Evolutionary conservation across 1,284 basidiomycete species (phyloP), one percentile per base, ranked within the genome.

Genomic region (Testicularia cyperi): DNA sequence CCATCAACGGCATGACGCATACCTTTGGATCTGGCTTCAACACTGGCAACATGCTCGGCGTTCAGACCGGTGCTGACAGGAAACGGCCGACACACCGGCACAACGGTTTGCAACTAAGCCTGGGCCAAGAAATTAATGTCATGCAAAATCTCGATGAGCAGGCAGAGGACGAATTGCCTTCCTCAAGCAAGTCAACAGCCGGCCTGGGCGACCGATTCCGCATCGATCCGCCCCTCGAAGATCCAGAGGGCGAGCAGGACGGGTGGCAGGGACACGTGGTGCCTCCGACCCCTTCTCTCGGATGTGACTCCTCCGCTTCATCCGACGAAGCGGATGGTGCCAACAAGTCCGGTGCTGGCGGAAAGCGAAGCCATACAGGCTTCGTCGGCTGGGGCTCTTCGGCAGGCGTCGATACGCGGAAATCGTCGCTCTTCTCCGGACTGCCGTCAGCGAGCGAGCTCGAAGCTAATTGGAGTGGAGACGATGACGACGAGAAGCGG

Each of bases 111-210:
- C 58, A 63, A 28, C 39, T 63, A 19, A 56, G 53, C 27, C 42
- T 63, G 4, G 58, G 58, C 6, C 58, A 63, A 20, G 58, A 48
- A 34, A 63, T 63, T 37, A 51, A 48, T 18, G 58, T 63, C 29
- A 63, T 63, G 53, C 58, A 63, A 27, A 27, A 56, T 19, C 44
- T 63, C 14, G 58, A 56, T n/a, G 58, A 63, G 18, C 41, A 41
- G 5, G 53, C 58, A 10, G 58, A 63, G 23, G 58, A 63, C 15
- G 53, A 56, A 18, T 39, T 41, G 16, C 29, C 46, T 6, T 14
- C 39, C 2, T 61, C 57, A 15, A 44, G 31, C 8, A 38, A 45
- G 15, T 49, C 57, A 13, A 46, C 46, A 4, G 51, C 57, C 10
- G 30, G 38, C 1, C 43, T 31, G 2, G 51, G 31, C 6, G 51